phyloP scores from a whole-genome alignment of 2,329 filamentous ascomycete species.

The Karstenula rhodostoma region DNA sequence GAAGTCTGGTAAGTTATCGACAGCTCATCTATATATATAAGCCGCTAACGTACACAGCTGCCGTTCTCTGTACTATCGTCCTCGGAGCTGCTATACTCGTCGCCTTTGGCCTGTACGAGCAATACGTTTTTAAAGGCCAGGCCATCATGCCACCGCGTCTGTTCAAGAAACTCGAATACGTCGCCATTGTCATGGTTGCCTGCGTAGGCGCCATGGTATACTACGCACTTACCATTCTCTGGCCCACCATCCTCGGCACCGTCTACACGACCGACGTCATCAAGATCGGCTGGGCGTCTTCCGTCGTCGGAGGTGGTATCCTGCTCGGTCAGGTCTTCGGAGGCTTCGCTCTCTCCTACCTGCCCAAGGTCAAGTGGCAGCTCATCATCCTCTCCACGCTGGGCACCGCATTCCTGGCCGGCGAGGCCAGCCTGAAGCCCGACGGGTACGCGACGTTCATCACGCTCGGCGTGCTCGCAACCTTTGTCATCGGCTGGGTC shows the following conservation, averaged over 20 bases:
- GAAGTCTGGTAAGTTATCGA: constrained; percentile 21
- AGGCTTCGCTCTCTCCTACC: constrained; percentile 37
- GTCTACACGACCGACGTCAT: constrained; percentile 39
- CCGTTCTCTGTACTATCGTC: constrained; percentile 29
- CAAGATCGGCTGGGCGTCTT: constrained; percentile 41
- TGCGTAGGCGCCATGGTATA: constrained; percentile 41
- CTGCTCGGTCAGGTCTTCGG: constrained; percentile 42
- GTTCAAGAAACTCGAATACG: constrained; percentile 41
- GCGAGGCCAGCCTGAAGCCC: constrained; percentile 18
- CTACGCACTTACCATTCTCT: constrained; percentile 44
- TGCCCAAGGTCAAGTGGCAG: constrained; percentile 43
- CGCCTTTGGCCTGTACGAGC: constrained; percentile 29
- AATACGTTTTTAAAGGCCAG: constrained; percentile 40
- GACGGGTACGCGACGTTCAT: constrained; percentile 17
- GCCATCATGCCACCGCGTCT: constrained; percentile 44
- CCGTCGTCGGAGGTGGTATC: constrained; percentile 44
- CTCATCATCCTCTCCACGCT: constrained; percentile 38
- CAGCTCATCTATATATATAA: not conserved
- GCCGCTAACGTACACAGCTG: constrained; percentile 17
- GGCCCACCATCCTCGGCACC: constrained; percentile 40
- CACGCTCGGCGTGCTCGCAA: constrained; percentile 17
- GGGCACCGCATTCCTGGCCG: constrained; percentile 37
- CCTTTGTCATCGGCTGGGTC: constrained; percentile 39
- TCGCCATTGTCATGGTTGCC: constrained; percentile 39
- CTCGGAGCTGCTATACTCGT: constrained; percentile 35